These are phyloP conservation scores for Tetraselmis striata DNA, from an alignment of 139 green algal species.

Conservation along the genomic window DNA sequence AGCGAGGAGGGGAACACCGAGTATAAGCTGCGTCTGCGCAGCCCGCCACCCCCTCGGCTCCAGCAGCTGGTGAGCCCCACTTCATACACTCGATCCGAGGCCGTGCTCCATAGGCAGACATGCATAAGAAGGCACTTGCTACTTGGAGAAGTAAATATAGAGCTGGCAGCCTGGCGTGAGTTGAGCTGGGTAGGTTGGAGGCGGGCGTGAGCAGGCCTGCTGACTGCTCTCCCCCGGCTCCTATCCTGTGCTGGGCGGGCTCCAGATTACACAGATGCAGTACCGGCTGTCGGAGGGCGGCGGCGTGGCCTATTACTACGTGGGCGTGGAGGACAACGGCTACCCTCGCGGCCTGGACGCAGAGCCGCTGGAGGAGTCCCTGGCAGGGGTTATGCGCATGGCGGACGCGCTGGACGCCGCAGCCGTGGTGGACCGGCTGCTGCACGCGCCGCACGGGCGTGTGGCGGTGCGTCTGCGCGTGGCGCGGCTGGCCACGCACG, in stretches of 20 bases:
- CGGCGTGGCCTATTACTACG: conserved; percentile 72
- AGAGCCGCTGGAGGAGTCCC: conserved; percentile 48
- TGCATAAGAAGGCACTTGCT: too few species aligned
- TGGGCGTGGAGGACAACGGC: conserved; percentile 81
- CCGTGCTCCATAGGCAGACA: too few species aligned
- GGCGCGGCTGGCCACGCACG: background rate
- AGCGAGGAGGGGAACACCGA: conserved; percentile 70
- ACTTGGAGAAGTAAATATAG: too few species aligned
- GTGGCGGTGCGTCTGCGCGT: background rate
- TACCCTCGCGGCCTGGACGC: conserved; percentile 61
- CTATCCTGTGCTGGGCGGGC: too few species aligned
- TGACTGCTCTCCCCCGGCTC: too few species aligned
- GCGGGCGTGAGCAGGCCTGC: too few species aligned
- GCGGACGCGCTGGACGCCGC: conserved; percentile 34
- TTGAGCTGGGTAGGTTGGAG: too few species aligned
- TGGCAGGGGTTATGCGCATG: conserved; percentile 61
- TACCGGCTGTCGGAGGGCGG: conserved; percentile 72
- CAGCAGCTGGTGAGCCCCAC: conserved; percentile 67
- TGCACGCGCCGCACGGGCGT: background rate
- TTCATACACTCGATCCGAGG: background rate
- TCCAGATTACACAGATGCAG: conserved; percentile 84
- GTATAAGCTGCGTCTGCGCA: conserved; percentile 73
- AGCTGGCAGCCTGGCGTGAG: background rate
- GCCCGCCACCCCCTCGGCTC: conserved; percentile 45
- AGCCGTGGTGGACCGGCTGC: background rate